Percentiles rank a stretch among this genome's conserved stretches.
These are phyloP conservation scores for Fraxinus ornus DNA, from an alignment of 305 asterid genomes.

Conservation along the genomic window DNA sequence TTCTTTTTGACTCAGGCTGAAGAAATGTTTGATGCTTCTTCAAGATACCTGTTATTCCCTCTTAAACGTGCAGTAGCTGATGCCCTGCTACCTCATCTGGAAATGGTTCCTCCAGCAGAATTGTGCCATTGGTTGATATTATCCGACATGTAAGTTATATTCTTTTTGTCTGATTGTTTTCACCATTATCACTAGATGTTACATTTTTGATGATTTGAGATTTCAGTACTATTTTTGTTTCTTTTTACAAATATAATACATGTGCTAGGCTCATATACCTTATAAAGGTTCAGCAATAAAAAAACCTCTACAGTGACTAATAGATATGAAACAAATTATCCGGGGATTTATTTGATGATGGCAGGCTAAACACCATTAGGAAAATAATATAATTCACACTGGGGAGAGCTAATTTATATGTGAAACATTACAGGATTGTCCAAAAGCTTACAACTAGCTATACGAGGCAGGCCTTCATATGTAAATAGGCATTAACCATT, in stretches of 20 bases:
- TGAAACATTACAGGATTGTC: background rate
- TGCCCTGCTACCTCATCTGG: constrained; percentile 76
- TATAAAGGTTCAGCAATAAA: background rate
- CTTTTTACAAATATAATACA: background rate
- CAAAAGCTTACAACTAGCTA: constrained; percentile 7
- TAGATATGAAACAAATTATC: background rate
- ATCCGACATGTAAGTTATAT: constrained; percentile 74
- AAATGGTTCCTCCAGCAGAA: constrained; percentile 81
- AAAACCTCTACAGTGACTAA: constrained; percentile 2
- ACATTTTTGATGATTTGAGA: background rate
- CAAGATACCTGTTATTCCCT: constrained; percentile 90
- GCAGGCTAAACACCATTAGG: background rate
- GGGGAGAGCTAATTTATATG: constrained; percentile 5
- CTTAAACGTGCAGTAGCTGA: constrained; percentile 97
- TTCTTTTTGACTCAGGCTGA: constrained; percentile 58
- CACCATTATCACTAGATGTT: background rate
- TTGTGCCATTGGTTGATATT: constrained; percentile 85
- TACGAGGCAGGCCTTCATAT: background rate
- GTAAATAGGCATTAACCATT: background rate
- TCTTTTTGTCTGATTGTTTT: constrained; percentile 5
- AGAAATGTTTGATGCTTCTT: constrained; percentile 94
- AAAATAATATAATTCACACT: background rate
- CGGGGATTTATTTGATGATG: constrained; percentile 1
- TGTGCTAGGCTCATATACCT: background rate
- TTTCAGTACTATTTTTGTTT: background rate